Conservation (phyloP, 306 rosid genomes). For the Crotalaria pallida region DNA sequence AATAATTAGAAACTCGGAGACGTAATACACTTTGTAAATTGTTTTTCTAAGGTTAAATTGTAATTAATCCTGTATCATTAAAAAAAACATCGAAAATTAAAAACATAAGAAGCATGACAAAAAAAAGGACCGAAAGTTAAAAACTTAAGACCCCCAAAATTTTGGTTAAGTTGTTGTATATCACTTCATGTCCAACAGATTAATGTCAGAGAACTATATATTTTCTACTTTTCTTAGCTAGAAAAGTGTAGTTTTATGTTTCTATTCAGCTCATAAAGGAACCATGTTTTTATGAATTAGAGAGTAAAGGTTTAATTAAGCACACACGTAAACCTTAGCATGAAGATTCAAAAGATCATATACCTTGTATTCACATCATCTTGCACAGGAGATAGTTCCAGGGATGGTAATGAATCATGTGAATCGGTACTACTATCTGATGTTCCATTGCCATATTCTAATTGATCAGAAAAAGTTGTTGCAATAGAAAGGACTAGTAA, state of each 20-base stretch:
- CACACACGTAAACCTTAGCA: not conserved
- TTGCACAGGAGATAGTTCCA: slow-evolving; percentile 38
- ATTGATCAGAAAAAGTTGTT: slow-evolving; percentile 43
- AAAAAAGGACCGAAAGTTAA: not conserved
- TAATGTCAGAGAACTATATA: not conserved
- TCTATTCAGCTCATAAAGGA: not conserved
- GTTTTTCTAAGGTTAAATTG: too few relatives aligned
- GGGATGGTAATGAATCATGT: slow-evolving; percentile 34
- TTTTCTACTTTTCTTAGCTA: not conserved
- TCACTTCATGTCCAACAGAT: not conserved
- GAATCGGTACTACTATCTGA: slow-evolving; percentile 35
- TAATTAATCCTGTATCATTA: too few relatives aligned
- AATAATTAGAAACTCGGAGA: too few relatives aligned
- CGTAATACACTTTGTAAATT: too few relatives aligned
- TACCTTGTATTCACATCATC: slow-evolving; percentile 55
- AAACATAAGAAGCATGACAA: too few relatives aligned
- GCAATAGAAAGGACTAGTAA: slow-evolving; percentile 63
- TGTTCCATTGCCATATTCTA: slow-evolving; percentile 21
- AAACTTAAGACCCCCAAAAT: not conserved
- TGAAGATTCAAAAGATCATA: not conserved
- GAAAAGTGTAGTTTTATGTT: not conserved
- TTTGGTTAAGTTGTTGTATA: not conserved
- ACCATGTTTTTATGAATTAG: not conserved
- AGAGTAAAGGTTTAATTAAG: not conserved
- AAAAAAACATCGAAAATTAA: too few relatives aligned